Evolutionary conservation across 2,329 filamentous ascomycete species (phyloP).

Genomic region (Fusarium foetens): DNA sequence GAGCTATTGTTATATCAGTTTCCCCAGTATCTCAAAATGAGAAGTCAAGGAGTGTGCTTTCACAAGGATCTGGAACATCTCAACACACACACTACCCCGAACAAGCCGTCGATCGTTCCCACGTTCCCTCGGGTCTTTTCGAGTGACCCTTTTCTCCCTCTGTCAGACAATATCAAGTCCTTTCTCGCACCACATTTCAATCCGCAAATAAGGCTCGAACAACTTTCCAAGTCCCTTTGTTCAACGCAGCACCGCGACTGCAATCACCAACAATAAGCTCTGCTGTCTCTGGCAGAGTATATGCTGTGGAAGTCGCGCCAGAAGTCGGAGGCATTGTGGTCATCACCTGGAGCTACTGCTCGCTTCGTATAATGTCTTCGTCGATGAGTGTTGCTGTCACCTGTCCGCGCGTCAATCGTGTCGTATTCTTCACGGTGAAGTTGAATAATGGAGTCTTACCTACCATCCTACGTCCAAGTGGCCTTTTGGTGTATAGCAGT

Average conservation of each 20-base stretch:
- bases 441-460: too few relatives aligned
- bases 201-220: slow-evolving; percentile 15
- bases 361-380: background rate
- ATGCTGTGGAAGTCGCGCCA: background rate
- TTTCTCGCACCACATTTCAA: background rate
- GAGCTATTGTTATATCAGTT: background rate
- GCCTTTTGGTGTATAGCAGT: background rate
- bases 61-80: rapidly evolving
- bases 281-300: background rate
- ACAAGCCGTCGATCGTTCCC: background rate
- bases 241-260: background rate
- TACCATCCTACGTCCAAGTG: too few relatives aligned
- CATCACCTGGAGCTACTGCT: background rate
- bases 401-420: too few relatives aligned
- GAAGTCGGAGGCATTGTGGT: background rate
- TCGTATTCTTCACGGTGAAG: too few relatives aligned
- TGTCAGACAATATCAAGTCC: background rate
- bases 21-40: background rate
- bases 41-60: background rate
- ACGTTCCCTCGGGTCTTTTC: rapidly evolving
- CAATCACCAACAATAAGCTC: background rate
- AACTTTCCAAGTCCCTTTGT: background rate
- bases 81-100: too few relatives aligned
- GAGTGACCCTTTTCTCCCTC: background rate
- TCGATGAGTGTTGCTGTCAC: too few relatives aligned